These are phyloP conservation scores for Teratosphaeria nubilosa DNA, from an alignment of 2,329 filamentous ascomycete genomes.

Conservation along the genomic window DNA sequence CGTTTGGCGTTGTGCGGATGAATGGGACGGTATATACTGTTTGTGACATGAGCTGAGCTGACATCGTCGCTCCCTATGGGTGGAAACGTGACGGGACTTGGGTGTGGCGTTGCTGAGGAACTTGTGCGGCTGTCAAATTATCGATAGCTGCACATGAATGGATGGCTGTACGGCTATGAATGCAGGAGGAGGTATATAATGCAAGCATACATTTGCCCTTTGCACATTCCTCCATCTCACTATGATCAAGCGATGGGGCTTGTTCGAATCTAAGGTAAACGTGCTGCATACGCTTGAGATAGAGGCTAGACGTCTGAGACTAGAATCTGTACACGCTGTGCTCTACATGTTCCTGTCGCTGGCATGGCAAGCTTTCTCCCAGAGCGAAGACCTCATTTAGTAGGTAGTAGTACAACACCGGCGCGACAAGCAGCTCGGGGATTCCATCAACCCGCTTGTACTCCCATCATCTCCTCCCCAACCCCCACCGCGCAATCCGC, in stretches of 20 bases:
- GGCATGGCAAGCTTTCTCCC: neutral
- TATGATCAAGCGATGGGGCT: neutral
- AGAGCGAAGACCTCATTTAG: neutral
- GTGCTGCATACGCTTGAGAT: neutral
- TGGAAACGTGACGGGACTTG: neutral
- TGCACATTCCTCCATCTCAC: neutral
- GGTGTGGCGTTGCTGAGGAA: neutral
- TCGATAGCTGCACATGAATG: neutral
- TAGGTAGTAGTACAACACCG: neutral
- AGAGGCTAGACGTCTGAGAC: neutral
- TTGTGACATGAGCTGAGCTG: neutral
- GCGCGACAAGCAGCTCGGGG: neutral
- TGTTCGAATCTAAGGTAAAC: neutral
- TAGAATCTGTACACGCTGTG: neutral
- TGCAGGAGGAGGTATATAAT: neutral
- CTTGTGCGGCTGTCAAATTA: neutral
- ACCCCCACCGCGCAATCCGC: constrained; percentile 69
- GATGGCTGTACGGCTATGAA: neutral
- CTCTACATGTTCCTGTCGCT: neutral
- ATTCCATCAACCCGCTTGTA: neutral
- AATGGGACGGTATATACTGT: neutral
- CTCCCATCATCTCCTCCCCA: constrained; percentile 50
- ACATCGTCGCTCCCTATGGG: neutral
- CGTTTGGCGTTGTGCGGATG: neutral
- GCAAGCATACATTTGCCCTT: neutral